A percentile compares a stretch with the other conserved stretches of the same genome.
Evolutionary conservation across 495 filamentous ascomycete species (phyloP).

Genomic region (Aspergillus coremiiformis): DNA sequence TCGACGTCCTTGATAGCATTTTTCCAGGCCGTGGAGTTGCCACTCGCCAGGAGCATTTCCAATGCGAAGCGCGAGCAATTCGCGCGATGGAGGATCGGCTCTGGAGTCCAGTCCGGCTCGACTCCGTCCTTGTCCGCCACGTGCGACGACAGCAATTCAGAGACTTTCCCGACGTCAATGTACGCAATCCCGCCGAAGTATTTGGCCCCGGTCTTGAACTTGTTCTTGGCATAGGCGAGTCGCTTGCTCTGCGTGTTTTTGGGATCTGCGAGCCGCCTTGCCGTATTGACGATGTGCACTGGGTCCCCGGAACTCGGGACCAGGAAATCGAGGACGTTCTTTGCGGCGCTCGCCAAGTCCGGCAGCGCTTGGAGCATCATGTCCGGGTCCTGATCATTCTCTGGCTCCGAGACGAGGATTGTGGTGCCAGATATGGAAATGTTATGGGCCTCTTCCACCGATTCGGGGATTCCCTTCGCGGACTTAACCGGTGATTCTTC

Average conservation of each 20-base stretch:
- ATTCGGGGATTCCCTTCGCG: slow-evolving; percentile 17
- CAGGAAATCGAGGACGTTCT: slow-evolving; percentile 22
- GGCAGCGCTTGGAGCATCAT: slow-evolving; percentile 31
- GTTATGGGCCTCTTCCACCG: slow-evolving; percentile 31
- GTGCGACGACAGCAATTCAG: slow-evolving; percentile 14
- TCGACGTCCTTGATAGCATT: slow-evolving; percentile 26
- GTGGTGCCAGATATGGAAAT: slow-evolving; percentile 33
- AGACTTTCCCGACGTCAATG: slow-evolving; percentile 21
- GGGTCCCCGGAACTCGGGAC: slow-evolving; percentile 18
- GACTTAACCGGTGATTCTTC: slow-evolving; percentile 15
- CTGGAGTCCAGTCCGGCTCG: slow-evolving; percentile 18
- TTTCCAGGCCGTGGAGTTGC: slow-evolving; percentile 9
- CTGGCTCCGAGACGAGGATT: slow-evolving; percentile 23
- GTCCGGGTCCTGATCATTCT: slow-evolving; percentile 20
- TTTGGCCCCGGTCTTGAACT: slow-evolving; percentile 19
- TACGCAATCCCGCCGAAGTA: slow-evolving; percentile 21
- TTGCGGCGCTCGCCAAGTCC: slow-evolving; percentile 24
- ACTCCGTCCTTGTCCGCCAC: slow-evolving; percentile 6
- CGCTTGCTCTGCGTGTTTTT: slow-evolving; percentile 24
- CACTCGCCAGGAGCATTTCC: slow-evolving; percentile 23
- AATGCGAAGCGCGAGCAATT: slow-evolving; percentile 36
- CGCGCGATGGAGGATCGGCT: slow-evolving; percentile 25
- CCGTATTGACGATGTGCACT: slow-evolving; percentile 18
- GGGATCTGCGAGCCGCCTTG: slow-evolving; percentile 20
- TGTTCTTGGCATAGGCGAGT: slow-evolving; percentile 13